Base-by-base conservation (phyloP, 2,329 filamentous ascomycete genomes). In the Botrytis tulipae region DNA sequence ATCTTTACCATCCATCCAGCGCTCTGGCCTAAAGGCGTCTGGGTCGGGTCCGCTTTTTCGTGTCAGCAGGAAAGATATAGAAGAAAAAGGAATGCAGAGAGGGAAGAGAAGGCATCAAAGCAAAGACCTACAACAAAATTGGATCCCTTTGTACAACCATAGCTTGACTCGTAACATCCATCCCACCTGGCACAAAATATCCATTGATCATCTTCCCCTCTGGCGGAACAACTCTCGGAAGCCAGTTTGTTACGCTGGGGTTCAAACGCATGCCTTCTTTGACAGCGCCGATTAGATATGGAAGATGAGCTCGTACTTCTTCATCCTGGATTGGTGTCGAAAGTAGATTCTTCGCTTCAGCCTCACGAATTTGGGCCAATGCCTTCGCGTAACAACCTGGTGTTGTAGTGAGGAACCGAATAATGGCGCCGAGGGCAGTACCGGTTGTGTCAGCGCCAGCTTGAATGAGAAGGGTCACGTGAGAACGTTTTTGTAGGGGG, bases 61-160 rank as follows among this genome's bases (percentile, higher is more conserved):
- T 20, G 25, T 63, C 40, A 63, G 40, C 22, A 16, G 22, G 37
- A 40, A 42, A 9, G 6, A 62, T 0, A 10, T 16, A n/a, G 12
- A n/a, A 25, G 59, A 16, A 32, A 32, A 32, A 42, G 16, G 0
- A 4, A 2, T 0, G 0, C 1, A 9, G 22, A 40, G 3, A 62
- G 2, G 0, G 1, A 1, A 62, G 37, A 42, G 14, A n/a, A 16
- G 22, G 6, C 3, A 62, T 7, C 22, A 18, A 18, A 40, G 16
- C 25, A 3, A 2, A 42, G 2, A 32, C 65, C 57, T 29, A 68
- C 66, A 88, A 90, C 0, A 85, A 81, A 0, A 79, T 79, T 59
- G 78, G 81, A 74, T 88, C 85, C 0, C 87, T 82, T 67, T 87
- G 86, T 71, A 89, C 77, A 3, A 87, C 86, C 82, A 87, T 87